phyloP scores from a whole-genome alignment of 2,329 filamentous ascomycete species.

The Colletotrichum navitas region DNA sequence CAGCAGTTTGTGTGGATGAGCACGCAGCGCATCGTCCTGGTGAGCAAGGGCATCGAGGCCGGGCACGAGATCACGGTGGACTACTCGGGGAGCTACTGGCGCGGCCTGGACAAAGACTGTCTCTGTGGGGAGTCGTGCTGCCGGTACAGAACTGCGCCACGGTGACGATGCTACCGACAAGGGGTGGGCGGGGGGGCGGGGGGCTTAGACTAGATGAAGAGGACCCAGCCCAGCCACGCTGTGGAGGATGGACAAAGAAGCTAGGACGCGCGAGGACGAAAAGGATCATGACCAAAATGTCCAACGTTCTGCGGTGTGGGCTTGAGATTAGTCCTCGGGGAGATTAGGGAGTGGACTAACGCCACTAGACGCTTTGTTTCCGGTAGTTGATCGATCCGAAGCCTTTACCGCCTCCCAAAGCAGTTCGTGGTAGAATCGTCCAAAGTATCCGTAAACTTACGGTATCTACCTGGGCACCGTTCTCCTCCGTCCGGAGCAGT shows the following conservation, averaged over 20 bases:
- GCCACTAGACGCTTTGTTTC: background rate
- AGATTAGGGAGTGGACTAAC: background rate
- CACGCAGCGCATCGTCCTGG: conserved; percentile 66
- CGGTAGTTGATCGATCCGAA: conserved; percentile 7
- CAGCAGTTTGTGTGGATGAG: conserved; percentile 69
- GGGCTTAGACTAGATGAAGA: background rate
- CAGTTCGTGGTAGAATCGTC: background rate
- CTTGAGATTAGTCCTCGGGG: conserved; percentile 17
- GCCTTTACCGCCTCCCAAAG: conserved; percentile 1
- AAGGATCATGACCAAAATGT: background rate
- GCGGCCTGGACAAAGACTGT: conserved; percentile 66
- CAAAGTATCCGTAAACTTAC: no score
- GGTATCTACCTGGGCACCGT: no score
- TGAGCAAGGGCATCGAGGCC: conserved; percentile 66
- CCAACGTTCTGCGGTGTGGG: conserved; percentile 13
- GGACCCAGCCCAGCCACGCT: background rate
- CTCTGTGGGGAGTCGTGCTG: conserved; percentile 67
- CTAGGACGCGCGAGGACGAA: background rate
- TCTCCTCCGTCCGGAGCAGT: background rate
- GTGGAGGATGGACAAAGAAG: background rate
- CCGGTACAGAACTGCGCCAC: conserved; percentile 52
- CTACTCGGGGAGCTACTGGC: conserved; percentile 70
- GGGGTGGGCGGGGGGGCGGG: no score
- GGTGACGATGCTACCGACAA: background rate
- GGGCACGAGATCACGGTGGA: conserved; percentile 69